These are phyloP conservation scores for Lipomyces sp. DNA, from an alignment of 805 yeast genomes.

Conservation along the genomic window DNA sequence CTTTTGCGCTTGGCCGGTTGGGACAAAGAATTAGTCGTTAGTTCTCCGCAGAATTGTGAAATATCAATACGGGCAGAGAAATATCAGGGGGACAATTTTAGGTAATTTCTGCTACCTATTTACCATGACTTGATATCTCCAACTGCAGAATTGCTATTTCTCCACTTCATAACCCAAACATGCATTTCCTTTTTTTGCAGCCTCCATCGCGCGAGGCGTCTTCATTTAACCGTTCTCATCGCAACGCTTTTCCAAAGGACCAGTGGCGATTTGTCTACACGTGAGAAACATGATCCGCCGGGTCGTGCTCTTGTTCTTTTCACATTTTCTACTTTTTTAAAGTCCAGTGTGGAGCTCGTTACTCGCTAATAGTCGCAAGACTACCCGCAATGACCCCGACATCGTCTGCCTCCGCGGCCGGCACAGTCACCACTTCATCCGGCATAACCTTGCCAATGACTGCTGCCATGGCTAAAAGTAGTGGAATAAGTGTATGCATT, in stretches of 20 bases:
- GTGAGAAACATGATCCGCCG: background rate
- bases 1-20: background rate
- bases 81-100: no score
- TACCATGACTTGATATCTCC: background rate
- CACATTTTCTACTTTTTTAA: background rate
- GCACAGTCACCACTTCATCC: slow-evolving; percentile 31
- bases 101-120: no score
- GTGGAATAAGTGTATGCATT: slow-evolving; percentile 34
- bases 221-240: background rate
- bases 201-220: background rate
- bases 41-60: background rate
- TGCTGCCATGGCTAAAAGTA: slow-evolving; percentile 37
- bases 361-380: background rate
- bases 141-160: background rate
- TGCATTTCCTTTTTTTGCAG: background rate
- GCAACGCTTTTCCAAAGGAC: background rate
- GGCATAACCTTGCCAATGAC: slow-evolving; percentile 35
- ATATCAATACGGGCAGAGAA: background rate
- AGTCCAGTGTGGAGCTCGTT: background rate
- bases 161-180: background rate
- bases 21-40: background rate
- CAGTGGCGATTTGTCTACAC: background rate
- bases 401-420: slow-evolving; percentile 7
- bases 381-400: slow-evolving; percentile 17
- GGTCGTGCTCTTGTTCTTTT: background rate